A percentile compares a stretch with the other conserved stretches of the same genome.
Evolutionary conservation across 768 basidiomycete species (phyloP).

Genomic region (Hericium rajendrae): DNA sequence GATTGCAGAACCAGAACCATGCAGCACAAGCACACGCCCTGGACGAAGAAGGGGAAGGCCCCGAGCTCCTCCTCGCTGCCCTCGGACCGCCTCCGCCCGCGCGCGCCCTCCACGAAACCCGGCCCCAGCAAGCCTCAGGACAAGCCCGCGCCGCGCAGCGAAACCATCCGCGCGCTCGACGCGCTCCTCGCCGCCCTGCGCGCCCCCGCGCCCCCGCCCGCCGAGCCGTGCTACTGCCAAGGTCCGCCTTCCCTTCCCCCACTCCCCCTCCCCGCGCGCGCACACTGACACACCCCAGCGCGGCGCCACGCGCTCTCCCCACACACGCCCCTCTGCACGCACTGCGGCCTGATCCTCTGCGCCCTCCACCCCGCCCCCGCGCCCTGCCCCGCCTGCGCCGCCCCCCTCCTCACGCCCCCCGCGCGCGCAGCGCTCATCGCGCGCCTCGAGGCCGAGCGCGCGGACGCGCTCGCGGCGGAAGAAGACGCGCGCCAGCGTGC

Average conservation of each 20-base stretch:
- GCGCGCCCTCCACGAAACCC: not conserved
- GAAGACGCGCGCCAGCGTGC: not conserved
- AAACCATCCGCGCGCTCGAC: conserved; percentile 8
- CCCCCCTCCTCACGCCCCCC: conserved; percentile 1
- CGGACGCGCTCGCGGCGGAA: conserved; percentile 2
- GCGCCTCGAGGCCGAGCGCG: conserved; percentile 3
- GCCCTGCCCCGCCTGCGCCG: conserved; percentile 6
- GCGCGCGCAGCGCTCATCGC: conserved; percentile 2
- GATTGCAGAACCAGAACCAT: not conserved
- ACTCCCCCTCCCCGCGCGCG: not conserved
- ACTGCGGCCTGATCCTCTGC: conserved; percentile 14
- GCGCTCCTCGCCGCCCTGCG: conserved; percentile 6
- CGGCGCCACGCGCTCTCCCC: conserved; percentile 7
- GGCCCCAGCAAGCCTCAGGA: conserved; percentile 7
- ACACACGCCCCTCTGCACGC: conserved; percentile 10
- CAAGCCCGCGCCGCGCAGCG: conserved; percentile 3
- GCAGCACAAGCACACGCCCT: not conserved
- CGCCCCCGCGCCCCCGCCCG: not conserved
- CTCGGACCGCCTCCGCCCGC: conserved; percentile 1
- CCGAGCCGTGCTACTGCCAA: conserved; percentile 11
- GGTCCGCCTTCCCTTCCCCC: conserved; percentile 2
- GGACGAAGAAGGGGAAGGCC: not conserved
- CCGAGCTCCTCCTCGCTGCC: not conserved
- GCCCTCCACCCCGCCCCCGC: conserved; percentile 3
- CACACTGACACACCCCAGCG: not conserved